Conservation (phyloP, 805 yeast species). For the Lachancea thermotolerans region DNA sequence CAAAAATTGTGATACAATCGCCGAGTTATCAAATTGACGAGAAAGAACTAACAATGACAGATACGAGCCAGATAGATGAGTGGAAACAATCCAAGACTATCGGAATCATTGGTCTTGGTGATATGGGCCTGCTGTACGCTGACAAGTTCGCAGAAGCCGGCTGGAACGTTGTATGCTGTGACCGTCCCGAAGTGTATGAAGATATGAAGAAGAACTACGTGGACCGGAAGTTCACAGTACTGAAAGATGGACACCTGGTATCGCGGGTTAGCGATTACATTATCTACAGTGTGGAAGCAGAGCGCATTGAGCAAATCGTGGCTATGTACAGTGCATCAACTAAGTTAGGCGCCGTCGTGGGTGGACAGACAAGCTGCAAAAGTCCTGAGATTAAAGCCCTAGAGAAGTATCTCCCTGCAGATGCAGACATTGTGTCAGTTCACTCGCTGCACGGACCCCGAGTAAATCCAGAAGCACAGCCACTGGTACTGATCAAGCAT, state of each 20-base stretch:
- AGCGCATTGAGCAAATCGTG: slow-evolving; percentile 67
- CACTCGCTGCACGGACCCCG: slow-evolving; percentile 95
- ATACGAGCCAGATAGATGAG: slow-evolving; percentile 13
- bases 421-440: slow-evolving; percentile 75
- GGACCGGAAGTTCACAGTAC: slow-evolving; percentile 44
- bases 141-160: slow-evolving; percentile 70
- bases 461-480: slow-evolving; percentile 86
- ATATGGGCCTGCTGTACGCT: slow-evolving; percentile 92
- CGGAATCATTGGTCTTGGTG: slow-evolving; percentile 95
- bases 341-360: slow-evolving; percentile 82
- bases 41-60: background rate
- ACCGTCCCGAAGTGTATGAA: slow-evolving; percentile 58
- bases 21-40: background rate
- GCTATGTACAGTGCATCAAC: slow-evolving; percentile 77
- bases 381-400: slow-evolving; percentile 84
- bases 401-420: slow-evolving; percentile 65
- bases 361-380: slow-evolving; percentile 98
- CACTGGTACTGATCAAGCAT: slow-evolving; percentile 79
- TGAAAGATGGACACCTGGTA: slow-evolving; percentile 77
- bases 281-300: slow-evolving; percentile 92
- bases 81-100: slow-evolving; percentile 48
- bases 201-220: slow-evolving; percentile 36
- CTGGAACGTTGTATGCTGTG: slow-evolving; percentile 87
- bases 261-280: slow-evolving; percentile 76
- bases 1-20: too few species aligned